Base-by-base conservation (phyloP, 2,329 filamentous ascomycete genomes). In the Chalara sp. region DNA sequence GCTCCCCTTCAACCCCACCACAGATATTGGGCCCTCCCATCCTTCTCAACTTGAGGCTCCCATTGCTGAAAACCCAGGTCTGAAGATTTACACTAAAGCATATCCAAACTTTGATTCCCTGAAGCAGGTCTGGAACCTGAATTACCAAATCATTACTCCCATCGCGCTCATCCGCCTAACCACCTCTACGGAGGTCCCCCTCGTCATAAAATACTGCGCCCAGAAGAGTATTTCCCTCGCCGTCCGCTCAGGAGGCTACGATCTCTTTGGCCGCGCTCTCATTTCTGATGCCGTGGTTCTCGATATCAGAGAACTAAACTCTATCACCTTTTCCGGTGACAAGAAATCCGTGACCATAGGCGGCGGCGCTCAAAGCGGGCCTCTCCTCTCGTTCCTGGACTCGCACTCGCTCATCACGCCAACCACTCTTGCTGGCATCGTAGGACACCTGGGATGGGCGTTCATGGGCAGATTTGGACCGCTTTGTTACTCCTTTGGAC, bases 391-490 rank as follows among this genome's bases (percentile, higher is more conserved):
- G 11, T 46, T 45, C 13, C 32, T 49, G 10, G 37, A 31, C 21
- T 21, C 32, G 3, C 33, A 48, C 28, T 33, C 35, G 6, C 21
- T 51, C 8, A 37, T 43, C 4, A 37, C 45, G 12, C 31, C 37
- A 35, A 29, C 29, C 29, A 45, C 44, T 11, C 13, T 11, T 8
- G 42, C 13, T 30, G n/a, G 29, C 0, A 35, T 41, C 8, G 63
- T 70, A 3, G 68, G 68, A 2, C 70, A 65, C 35, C 60, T 64
- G 1, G 64, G 65, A 1, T 72, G 68, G 68, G 62, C 65, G 6
- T 63, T 59, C 6, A 58, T 61, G 6, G 68, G 67, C 5, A 68
- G 68, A 1, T 70, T 70, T 50, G 69, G 68, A 2, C 55, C 61
- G 0, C 61, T 67, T 28, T 57, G 58, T 3, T 52, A 57, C 1